Percentiles rank a stretch among this genome's conserved stretches.
Evolutionary conservation across 2,329 filamentous ascomycete genomes (phyloP).

Genomic region (Aureobasidium zeae): DNA sequence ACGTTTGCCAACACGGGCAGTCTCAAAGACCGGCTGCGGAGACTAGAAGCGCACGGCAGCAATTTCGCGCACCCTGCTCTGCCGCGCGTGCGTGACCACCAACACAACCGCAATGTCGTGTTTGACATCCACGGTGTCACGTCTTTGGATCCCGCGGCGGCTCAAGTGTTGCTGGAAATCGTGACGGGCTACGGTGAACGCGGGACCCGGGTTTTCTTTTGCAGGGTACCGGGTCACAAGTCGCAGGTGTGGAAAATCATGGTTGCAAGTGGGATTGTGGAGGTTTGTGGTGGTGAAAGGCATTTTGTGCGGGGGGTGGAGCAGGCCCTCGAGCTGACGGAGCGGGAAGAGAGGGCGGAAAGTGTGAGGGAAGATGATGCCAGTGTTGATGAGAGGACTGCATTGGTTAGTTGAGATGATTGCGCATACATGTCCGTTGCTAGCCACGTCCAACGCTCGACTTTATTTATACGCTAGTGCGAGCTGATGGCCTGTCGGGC

Average conservation of each 20-base stretch:
- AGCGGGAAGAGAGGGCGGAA: constrained; percentile 49
- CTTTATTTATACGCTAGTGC: no score
- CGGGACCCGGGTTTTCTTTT: constrained; percentile 70
- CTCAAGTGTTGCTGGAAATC: constrained; percentile 85
- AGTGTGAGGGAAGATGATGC: constrained; percentile 2
- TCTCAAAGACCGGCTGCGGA: constrained; percentile 69
- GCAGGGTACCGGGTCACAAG: constrained; percentile 41
- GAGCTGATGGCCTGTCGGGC: no score
- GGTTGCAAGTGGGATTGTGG: constrained; percentile 73
- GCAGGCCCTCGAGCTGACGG: constrained; percentile 72
- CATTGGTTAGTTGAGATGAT: background rate
- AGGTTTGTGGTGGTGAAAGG: constrained; percentile 63
- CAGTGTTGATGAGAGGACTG: background rate
- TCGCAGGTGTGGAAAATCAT: constrained; percentile 62
- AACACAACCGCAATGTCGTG: constrained; percentile 83
- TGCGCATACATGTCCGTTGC: no score
- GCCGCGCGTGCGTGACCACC: constrained; percentile 64
- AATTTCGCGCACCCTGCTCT: constrained; percentile 75
- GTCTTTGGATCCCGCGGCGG: constrained; percentile 82
- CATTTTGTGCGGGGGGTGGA: constrained; percentile 79
- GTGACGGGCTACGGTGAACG: constrained; percentile 68
- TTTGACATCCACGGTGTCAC: constrained; percentile 99
- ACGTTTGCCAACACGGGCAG: constrained; percentile 91
- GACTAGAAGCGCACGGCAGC: constrained; percentile 87
- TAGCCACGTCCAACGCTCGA: no score